Evolutionary conservation across 495 filamentous ascomycete species (phyloP).

Genomic region (Penicillium flavigenum): DNA sequence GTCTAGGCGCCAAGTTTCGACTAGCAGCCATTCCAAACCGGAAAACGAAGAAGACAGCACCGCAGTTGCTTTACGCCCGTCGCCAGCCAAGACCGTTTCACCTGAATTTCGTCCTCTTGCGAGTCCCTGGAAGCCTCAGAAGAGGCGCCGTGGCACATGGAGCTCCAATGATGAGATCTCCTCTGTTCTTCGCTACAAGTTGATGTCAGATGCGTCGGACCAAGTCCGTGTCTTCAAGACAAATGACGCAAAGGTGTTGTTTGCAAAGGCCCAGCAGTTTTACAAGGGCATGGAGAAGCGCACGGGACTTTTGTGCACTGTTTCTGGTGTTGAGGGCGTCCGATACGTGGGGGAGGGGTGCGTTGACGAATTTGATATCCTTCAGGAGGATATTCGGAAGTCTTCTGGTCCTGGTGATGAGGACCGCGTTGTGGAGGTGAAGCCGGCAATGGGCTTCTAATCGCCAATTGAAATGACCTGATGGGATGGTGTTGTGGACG

Average conservation of each 20-base stretch:
- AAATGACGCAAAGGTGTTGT: conserved; percentile 17
- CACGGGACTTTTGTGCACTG: conserved; percentile 20
- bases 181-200: conserved; percentile 8
- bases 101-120: neutral
- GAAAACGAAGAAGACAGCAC: neutral
- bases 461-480: neutral
- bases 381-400: conserved; percentile 20
- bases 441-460: conserved; percentile 1
- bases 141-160: neutral
- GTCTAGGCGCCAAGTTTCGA: neutral
- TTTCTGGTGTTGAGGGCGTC: conserved; percentile 15
- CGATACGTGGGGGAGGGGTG: conserved; percentile 24
- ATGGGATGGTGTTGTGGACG: neutral
- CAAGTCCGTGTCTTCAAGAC: conserved; percentile 16
- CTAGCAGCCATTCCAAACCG: neutral
- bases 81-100: neutral
- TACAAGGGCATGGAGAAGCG: conserved; percentile 8
- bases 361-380: conserved; percentile 25
- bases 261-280: conserved; percentile 26
- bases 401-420: conserved; percentile 2
- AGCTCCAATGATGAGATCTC: neutral
- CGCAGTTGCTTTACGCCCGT: neutral
- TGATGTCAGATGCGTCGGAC: neutral
- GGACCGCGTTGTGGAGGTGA: conserved; percentile 12
- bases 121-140: neutral